Conservation (phyloP, 805 yeast genomes). For the Hanseniaspora lindneri region DNA sequence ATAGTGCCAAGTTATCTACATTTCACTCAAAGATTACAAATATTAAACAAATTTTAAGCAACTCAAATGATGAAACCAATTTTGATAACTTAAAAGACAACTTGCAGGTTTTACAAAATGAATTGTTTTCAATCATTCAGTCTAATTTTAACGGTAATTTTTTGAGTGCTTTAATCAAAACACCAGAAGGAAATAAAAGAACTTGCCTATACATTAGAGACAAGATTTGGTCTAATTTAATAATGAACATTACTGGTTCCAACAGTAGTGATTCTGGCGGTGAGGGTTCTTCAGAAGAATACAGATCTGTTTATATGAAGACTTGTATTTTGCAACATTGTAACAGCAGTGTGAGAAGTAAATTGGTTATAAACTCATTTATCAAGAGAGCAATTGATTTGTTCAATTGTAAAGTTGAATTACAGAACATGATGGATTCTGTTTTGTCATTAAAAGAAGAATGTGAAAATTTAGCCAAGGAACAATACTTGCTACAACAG, state of each 20-base stretch:
- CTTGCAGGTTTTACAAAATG: conserved; percentile 10
- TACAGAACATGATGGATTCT: conserved; percentile 14
- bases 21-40: background rate
- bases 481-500: conserved; percentile 9
- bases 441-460: conserved; percentile 2
- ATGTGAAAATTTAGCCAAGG: conserved; percentile 6
- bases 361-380: conserved; percentile 13
- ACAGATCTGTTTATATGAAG: conserved; percentile 14
- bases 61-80: conserved; percentile 4
- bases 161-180: conserved; percentile 13
- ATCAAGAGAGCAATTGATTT: conserved; percentile 15
- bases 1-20: background rate
- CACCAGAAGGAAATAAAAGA: conserved; percentile 15
- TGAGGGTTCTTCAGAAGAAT: background rate
- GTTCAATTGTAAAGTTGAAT: conserved; percentile 12
- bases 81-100: conserved; percentile 13
- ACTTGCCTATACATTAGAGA: conserved; percentile 12
- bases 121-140: conserved; percentile 9
- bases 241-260: conserved; percentile 12
- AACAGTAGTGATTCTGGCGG: background rate
- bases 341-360: conserved; percentile 13
- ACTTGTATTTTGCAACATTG: conserved; percentile 14
- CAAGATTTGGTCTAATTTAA: conserved; percentile 14
- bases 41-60: background rate
- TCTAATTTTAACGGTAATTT: conserved; percentile 14